Conservation (phyloP, 768 basidiomycete genomes). For the Xanthoconium purpureum region DNA sequence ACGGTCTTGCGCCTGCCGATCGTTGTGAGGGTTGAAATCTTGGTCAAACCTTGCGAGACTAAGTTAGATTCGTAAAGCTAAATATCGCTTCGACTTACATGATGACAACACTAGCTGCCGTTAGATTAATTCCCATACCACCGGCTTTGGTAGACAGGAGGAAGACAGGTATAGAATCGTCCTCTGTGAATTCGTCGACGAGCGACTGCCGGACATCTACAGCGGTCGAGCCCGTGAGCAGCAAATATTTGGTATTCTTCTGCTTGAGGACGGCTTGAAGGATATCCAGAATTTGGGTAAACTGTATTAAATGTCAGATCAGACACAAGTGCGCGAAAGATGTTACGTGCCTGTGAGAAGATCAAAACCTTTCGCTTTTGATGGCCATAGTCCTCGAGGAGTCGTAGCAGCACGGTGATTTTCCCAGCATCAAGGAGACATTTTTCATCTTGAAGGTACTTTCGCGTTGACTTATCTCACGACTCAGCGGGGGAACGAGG, state of each 20-base stretch:
- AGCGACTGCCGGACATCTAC: slow-evolving; percentile 91
- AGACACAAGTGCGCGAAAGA: background rate
- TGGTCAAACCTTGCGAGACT: slow-evolving; percentile 77
- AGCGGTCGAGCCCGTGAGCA: slow-evolving; percentile 90
- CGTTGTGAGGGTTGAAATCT: slow-evolving; percentile 98
- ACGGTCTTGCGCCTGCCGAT: slow-evolving; percentile 95
- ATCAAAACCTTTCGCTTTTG: slow-evolving; percentile 83
- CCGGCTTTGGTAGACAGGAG: slow-evolving; percentile 90
- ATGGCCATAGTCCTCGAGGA: slow-evolving; percentile 63
- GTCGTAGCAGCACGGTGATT: slow-evolving; percentile 64
- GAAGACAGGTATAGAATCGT: slow-evolving; percentile 84
- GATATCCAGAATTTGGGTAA: slow-evolving; percentile 95
- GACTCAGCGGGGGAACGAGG: slow-evolving; percentile 4
- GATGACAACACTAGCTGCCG: slow-evolving; percentile 93
- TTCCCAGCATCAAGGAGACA: slow-evolving; percentile 90
- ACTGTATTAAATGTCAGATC: slow-evolving; percentile 44
- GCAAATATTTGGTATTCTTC: slow-evolving; percentile 66
- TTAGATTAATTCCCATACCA: slow-evolving; percentile 95
- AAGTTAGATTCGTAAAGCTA: background rate
- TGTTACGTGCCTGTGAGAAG: slow-evolving; percentile 79
- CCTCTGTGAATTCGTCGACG: slow-evolving; percentile 91
- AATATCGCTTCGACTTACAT: slow-evolving; percentile 49
- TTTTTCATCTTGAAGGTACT: slow-evolving; percentile 67
- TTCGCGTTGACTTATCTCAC: slow-evolving; percentile 56
- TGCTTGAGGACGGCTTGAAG: slow-evolving; percentile 78